Conservation (phyloP, 2,329 filamentous ascomycete genomes). For the Furcasterigmium furcatum region DNA sequence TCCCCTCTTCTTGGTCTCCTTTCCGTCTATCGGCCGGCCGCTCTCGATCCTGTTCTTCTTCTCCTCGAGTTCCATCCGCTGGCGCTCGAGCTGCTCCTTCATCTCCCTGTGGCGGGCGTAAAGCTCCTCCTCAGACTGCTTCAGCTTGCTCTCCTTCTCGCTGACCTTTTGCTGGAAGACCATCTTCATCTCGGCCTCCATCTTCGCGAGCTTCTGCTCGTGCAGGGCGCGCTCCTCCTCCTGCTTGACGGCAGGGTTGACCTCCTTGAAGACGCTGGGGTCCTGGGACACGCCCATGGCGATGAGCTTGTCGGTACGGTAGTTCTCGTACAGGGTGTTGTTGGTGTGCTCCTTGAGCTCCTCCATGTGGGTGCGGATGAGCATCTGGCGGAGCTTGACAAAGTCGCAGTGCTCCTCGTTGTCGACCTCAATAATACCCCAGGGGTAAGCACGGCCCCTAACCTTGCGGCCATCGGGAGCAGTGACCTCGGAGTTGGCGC, state of each 20-base stretch:
- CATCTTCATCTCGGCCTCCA: conserved; percentile 99
- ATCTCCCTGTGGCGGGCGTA: conserved; percentile 98
- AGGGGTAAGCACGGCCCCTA: conserved; percentile 92
- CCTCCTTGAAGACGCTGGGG: conserved; percentile 99
- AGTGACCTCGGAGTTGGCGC: conserved; percentile 91
- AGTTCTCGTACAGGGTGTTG: conserved; percentile 98
- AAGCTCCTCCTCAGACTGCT: conserved; percentile 98
- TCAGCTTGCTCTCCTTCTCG: conserved; percentile 99
- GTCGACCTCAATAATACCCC: conserved; percentile 98
- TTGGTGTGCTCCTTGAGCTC: conserved; percentile 99
- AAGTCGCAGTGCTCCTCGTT: conserved; percentile 99
- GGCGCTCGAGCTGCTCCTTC: conserved; percentile 98
- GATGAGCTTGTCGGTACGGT: conserved; percentile 98
- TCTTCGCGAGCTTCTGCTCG: conserved; percentile 99
- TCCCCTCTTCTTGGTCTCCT: conserved; percentile 93
- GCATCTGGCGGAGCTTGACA: conserved; percentile 99
- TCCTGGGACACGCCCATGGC: conserved; percentile 98
- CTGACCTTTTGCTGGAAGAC: conserved; percentile 99
- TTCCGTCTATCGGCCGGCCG: conserved; percentile 82
- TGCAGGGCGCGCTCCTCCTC: conserved; percentile 97
- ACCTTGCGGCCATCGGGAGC: conserved; percentile 92
- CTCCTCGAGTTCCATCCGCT: conserved; percentile 92
- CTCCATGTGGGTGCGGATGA: conserved; percentile 99
- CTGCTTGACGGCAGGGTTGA: conserved; percentile 99
- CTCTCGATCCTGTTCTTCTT: conserved; percentile 97